Evolutionary conservation across 2,329 filamentous ascomycete genomes (phyloP).

Genomic region (Epichloe sp.): DNA sequence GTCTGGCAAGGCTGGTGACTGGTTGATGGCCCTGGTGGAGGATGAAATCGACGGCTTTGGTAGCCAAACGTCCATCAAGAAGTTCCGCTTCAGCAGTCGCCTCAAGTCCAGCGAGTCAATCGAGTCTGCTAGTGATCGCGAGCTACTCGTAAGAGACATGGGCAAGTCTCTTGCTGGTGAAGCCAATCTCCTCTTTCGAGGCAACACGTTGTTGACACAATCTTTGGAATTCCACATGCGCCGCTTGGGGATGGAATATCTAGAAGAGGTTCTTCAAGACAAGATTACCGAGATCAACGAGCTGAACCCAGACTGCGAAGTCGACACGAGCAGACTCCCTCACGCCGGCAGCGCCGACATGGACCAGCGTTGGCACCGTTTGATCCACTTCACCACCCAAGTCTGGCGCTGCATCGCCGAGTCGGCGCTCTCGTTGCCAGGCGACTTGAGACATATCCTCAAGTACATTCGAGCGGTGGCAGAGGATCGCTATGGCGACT

Average conservation of each 20-base stretch:
- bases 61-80: slow-evolving; percentile 64
- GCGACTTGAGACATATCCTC: slow-evolving; percentile 73
- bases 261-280: slow-evolving; percentile 75
- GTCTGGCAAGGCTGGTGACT: slow-evolving; percentile 69
- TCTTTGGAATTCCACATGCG: slow-evolving; percentile 94
- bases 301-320: slow-evolving; percentile 82
- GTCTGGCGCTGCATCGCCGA: slow-evolving; percentile 73
- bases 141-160: slow-evolving; percentile 63
- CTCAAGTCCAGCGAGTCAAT: slow-evolving; percentile 58
- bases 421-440: slow-evolving; percentile 62
- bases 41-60: slow-evolving; percentile 93
- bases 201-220: slow-evolving; percentile 88
- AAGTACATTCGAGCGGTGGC: slow-evolving; percentile 86
- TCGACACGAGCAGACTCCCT: slow-evolving; percentile 69
- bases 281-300: slow-evolving; percentile 84
- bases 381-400: slow-evolving; percentile 65
- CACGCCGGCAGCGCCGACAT: slow-evolving; percentile 50
- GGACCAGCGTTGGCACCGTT: slow-evolving; percentile 66
- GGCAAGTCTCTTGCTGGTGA: slow-evolving; percentile 70
- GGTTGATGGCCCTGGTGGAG: slow-evolving; percentile 86
- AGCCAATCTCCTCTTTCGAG: slow-evolving; percentile 87
- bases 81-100: slow-evolving; percentile 58
- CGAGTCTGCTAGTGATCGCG: slow-evolving; percentile 50
- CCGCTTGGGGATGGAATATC: slow-evolving; percentile 79
- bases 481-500: slow-evolving; percentile 89